phyloP scores from a whole-genome alignment of 768 basidiomycete genomes.

The Xerocomus potaroensis region DNA sequence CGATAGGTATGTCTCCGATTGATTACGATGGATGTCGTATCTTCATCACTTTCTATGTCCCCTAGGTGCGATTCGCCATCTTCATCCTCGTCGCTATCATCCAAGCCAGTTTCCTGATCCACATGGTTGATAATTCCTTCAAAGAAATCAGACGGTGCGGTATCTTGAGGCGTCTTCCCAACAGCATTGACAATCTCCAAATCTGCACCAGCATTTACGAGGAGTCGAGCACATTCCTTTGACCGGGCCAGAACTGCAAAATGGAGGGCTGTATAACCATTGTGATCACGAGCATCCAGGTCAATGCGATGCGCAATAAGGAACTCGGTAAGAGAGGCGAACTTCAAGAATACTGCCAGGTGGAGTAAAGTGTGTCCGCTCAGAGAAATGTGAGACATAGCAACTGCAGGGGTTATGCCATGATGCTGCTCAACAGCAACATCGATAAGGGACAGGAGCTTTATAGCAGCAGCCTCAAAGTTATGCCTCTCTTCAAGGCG shows the following conservation, averaged over 20 bases:
- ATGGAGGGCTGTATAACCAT: conserved; percentile 88
- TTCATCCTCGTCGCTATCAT: conserved; percentile 26
- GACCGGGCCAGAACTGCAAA: conserved; percentile 72
- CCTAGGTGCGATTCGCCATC: conserved; percentile 64
- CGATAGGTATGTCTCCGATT: conserved; percentile 33
- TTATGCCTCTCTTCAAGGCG: conserved; percentile 52
- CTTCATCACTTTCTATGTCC: conserved; percentile 66
- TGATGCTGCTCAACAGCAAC: conserved; percentile 44
- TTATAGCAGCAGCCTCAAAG: conserved; percentile 74
- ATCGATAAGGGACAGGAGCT: conserved; percentile 78
- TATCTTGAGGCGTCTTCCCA: conserved; percentile 67
- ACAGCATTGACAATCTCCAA: conserved; percentile 66
- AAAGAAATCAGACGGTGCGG: conserved; percentile 45
- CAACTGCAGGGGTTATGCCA: conserved; percentile 42
- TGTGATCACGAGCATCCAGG: conserved; percentile 79
- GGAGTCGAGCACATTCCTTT: conserved; percentile 54
- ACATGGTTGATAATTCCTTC: conserved; percentile 28
- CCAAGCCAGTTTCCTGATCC: conserved; percentile 22
- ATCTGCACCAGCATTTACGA: conserved; percentile 81
- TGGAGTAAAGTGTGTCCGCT: conserved; percentile 88
- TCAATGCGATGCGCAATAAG: conserved; percentile 71
- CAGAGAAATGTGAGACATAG: conserved; percentile 67
- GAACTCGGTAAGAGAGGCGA: conserved; percentile 64
- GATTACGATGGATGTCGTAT: conserved; percentile 31
- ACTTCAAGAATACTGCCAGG: conserved; percentile 76